phyloP scores from a whole-genome alignment of 345 rosid genomes.

The Trapa bicornis region DNA sequence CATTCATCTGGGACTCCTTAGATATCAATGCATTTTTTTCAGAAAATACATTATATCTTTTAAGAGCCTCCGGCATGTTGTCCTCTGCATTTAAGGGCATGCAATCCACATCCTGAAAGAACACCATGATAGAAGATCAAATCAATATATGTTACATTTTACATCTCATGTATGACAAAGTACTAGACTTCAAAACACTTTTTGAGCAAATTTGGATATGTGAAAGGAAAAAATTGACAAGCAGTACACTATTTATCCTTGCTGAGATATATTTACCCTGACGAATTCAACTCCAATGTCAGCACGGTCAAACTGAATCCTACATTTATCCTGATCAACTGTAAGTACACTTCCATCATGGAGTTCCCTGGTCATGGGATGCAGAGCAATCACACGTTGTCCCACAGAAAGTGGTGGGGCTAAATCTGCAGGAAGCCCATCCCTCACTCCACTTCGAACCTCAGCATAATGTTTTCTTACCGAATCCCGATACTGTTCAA shows the following conservation, averaged over 20 bases:
- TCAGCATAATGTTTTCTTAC: constrained; percentile 76
- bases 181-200: neutral
- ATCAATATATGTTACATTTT: neutral
- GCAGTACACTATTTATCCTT: neutral
- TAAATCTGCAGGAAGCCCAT: constrained; percentile 89
- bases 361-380: constrained; percentile 79
- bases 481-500: constrained; percentile 75
- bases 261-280: constrained; percentile 35
- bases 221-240: neutral
- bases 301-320: constrained; percentile 69
- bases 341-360: constrained; percentile 86
- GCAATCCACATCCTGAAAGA: constrained; percentile 82
- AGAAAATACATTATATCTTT: constrained; percentile 31
- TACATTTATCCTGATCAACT: constrained; percentile 68
- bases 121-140: constrained; percentile 10
- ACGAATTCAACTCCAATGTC: constrained; percentile 87
- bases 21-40: constrained; percentile 29
- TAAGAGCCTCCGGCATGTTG: constrained; percentile 81
- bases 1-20: constrained; percentile 40
- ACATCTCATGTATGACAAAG: neutral
- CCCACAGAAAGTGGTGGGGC: constrained; percentile 85
- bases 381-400: constrained; percentile 72
- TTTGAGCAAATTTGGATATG: neutral
- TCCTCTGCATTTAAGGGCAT: constrained; percentile 85
- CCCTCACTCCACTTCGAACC: constrained; percentile 64